Evolutionary conservation across 2,329 filamentous ascomycete species (phyloP).

Genomic region (Sarocladium strictum): DNA sequence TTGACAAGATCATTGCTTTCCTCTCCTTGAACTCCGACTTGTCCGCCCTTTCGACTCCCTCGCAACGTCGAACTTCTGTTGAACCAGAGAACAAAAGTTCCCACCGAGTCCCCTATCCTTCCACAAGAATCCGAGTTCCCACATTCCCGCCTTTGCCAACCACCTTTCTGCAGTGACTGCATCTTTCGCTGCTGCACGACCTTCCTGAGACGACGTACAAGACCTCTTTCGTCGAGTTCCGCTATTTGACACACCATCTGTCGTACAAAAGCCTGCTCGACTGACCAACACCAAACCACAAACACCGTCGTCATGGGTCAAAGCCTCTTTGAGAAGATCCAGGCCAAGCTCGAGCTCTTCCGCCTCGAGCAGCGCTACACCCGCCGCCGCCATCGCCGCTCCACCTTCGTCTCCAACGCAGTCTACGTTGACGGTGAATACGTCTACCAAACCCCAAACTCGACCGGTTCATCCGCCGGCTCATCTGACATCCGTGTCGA

Average conservation of each 20-base stretch:
- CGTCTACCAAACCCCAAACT: conserved; percentile 64
- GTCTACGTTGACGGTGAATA: conserved; percentile 96
- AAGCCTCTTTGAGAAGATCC: conserved; percentile 52
- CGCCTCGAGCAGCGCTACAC: conserved; percentile 94
- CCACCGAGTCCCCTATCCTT: background rate
- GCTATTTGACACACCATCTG: background rate
- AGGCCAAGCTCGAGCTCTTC: conserved; percentile 79
- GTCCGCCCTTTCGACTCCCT: background rate
- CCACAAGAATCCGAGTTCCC: conserved; percentile 2
- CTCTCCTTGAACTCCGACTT: background rate
- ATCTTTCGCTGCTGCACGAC: background rate
- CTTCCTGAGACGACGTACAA: background rate
- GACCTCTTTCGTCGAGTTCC: background rate
- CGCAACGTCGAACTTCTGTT: background rate
- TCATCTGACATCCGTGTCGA: conserved; percentile 35
- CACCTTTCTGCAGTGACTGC: background rate
- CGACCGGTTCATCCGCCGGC: conserved; percentile 51
- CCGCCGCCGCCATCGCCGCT: conserved; percentile 77
- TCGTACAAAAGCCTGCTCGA: background rate
- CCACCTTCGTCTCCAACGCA: conserved; percentile 81
- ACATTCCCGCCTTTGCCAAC: background rate
- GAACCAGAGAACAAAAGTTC: background rate
- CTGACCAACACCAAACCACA: background rate
- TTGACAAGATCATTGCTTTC: background rate
- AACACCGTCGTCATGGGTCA: conserved; percentile 36